Evolutionary conservation across 805 yeast species (phyloP).

Genomic region (Lipomyces lipofer): DNA sequence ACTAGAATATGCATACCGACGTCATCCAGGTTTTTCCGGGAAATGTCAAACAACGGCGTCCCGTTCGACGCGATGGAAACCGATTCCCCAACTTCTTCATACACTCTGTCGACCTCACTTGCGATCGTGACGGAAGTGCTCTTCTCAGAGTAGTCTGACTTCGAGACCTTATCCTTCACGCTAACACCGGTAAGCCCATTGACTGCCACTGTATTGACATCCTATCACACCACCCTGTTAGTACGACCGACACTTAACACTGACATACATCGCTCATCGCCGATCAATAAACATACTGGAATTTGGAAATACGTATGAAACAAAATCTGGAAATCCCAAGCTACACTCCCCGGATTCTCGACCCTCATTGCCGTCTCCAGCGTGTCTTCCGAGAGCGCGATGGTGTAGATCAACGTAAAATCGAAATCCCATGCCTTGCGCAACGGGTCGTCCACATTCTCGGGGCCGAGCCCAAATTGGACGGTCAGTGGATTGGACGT

Average conservation of each 20-base stretch:
- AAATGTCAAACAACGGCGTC: constrained; percentile 65
- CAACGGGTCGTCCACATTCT: constrained; percentile 65
- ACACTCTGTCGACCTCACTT: constrained; percentile 81
- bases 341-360: constrained; percentile 61
- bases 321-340: constrained; percentile 87
- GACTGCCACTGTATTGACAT: constrained; percentile 74
- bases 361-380: constrained; percentile 74
- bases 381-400: constrained; percentile 58
- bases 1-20: constrained; percentile 35
- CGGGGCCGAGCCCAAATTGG: constrained; percentile 90
- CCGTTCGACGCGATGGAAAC: constrained; percentile 71
- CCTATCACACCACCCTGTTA: too few species aligned
- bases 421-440: constrained; percentile 64
- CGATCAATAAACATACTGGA: constrained; percentile 34
- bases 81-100: constrained; percentile 57
- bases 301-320: constrained; percentile 87
- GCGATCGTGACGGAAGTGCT: constrained; percentile 34
- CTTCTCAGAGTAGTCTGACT: constrained; percentile 46
- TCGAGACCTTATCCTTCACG: constrained; percentile 74
- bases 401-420: constrained; percentile 73
- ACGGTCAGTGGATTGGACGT: constrained; percentile 69
- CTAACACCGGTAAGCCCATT: constrained; percentile 72
- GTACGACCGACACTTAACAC: neutral
- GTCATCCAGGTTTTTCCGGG: constrained; percentile 62
- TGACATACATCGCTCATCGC: neutral